Evolutionary conservation across 1,284 basidiomycete species (phyloP), one percentile per base, ranked within the genome.

Genomic region (Malassezia psittaci): DNA sequence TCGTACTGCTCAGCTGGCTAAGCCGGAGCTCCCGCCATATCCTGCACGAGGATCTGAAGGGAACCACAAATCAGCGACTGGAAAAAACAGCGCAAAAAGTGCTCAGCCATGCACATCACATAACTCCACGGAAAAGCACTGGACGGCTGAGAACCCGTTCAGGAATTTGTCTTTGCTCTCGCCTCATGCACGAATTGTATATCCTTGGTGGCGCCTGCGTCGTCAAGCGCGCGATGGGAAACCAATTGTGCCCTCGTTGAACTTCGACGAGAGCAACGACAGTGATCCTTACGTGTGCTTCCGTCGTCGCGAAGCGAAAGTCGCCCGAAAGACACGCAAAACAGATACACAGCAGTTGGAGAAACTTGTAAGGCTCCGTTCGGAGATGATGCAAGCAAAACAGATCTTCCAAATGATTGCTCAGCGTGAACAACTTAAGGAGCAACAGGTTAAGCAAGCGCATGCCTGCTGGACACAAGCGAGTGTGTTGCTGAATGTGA

Each of bases 261-360:
- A 72, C 59, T 72, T 83, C 62, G 90, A 98, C 75, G 93, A 96
- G 77, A 82, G 86, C 36, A 93, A 96, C 76, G 84, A 86, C 50
- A 90, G 89, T 58, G 90, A 96, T 71, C 94, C 94, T 0, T 98
- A 96, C 64, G 89, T 96, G 48, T 99, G 94, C 77, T 98, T 99
- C 81, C 85, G 94, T 39, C 82, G 93, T 52, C 85, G 91, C 57
- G 93, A 98, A 72, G 87, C 88, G 75, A 96, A 96, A 74, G 85
- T 87, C 12, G 83, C 90, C 21, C 85, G 93, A 57, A 96, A 98
- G 78, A 98, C 93, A 0, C 84, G 91, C 21, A 74, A 74, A 61
- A 70, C 71, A 9, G 71, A 74, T 57, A 66, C 61, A 3, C 64
- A 69, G 10, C 69, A 74, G 51, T 62, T 74, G 51, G 69, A 74